These are phyloP conservation scores for Kluyveromyces siamensis DNA, from an alignment of 805 yeast species.

Conservation along the genomic window DNA sequence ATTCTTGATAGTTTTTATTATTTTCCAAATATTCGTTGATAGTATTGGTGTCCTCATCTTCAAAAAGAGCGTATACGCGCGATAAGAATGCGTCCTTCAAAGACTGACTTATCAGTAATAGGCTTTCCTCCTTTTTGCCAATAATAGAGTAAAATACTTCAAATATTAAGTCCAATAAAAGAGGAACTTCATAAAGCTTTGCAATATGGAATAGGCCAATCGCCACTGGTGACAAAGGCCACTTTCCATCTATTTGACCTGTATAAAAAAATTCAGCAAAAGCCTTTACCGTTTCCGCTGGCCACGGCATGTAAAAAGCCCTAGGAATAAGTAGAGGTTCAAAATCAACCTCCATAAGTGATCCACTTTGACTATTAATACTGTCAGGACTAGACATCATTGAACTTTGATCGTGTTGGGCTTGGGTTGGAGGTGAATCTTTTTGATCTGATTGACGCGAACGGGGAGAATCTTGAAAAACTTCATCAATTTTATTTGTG, in stretches of 20 bases:
- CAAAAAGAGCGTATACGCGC: slow-evolving; percentile 14
- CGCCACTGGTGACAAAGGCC: slow-evolving; percentile 64
- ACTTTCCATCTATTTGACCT: slow-evolving; percentile 69
- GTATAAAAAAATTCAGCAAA: slow-evolving; percentile 67
- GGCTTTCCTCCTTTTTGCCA: slow-evolving; percentile 53
- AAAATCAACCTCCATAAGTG: slow-evolving; percentile 18
- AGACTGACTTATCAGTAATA: slow-evolving; percentile 23
- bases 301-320: slow-evolving; percentile 58
- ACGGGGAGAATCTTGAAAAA: neutral
- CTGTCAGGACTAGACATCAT: slow-evolving; percentile 9
- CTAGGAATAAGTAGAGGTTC: slow-evolving; percentile 64
- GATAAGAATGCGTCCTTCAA: slow-evolving; percentile 19
- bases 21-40: slow-evolving; percentile 16
- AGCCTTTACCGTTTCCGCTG: slow-evolving; percentile 52
- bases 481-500: slow-evolving; percentile 1
- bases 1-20: slow-evolving; percentile 23
- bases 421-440: neutral
- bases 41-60: slow-evolving; percentile 15
- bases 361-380: slow-evolving; percentile 8
- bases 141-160: slow-evolving; percentile 64
- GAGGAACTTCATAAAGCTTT: slow-evolving; percentile 58
- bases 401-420: slow-evolving; percentile 7
- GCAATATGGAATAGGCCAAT: slow-evolving; percentile 55
- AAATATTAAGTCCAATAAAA: slow-evolving; percentile 57
- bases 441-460: neutral